Evolutionary conservation across 1,284 basidiomycete species (phyloP).

Genomic region (Sporisorium sorghi): DNA sequence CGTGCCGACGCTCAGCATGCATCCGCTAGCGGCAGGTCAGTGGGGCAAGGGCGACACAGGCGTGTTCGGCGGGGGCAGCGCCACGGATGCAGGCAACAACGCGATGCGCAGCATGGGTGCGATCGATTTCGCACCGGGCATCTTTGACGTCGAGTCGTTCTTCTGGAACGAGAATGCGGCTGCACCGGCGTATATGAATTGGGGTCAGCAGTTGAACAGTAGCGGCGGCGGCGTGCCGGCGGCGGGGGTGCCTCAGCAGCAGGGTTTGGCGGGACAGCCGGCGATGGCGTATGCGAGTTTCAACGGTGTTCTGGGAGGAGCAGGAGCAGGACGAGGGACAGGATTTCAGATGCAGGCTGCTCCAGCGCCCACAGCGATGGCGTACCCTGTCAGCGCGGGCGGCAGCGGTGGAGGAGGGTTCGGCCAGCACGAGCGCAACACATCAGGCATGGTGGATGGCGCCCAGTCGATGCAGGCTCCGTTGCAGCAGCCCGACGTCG

Average conservation of each 20-base stretch:
- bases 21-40: neutral
- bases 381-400: too few relatives aligned
- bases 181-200: conserved; percentile 27
- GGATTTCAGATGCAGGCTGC: conserved; percentile 6
- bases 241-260: neutral
- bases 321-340: neutral
- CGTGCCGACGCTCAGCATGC: too few relatives aligned
- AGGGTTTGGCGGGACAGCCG: neutral
- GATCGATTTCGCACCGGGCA: conserved; percentile 38
- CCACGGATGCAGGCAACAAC: too few relatives aligned
- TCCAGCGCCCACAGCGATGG: neutral
- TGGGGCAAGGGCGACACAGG: conserved; percentile 9
- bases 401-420: too few relatives aligned
- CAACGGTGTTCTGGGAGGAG: conserved; percentile 4
- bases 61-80: neutral
- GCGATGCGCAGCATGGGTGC: neutral
- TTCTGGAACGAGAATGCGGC: conserved; percentile 61
- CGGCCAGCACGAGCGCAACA: neutral
- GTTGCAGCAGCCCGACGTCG: neutral
- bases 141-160: conserved; percentile 60
- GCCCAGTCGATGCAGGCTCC: neutral
- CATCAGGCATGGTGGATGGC: neutral
- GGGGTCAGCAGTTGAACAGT: too few relatives aligned
- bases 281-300: conserved; percentile 5
- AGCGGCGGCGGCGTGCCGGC: neutral